phyloP scores from a whole-genome alignment of 768 basidiomycete genomes.

The Pleurotus ostreatus region DNA sequence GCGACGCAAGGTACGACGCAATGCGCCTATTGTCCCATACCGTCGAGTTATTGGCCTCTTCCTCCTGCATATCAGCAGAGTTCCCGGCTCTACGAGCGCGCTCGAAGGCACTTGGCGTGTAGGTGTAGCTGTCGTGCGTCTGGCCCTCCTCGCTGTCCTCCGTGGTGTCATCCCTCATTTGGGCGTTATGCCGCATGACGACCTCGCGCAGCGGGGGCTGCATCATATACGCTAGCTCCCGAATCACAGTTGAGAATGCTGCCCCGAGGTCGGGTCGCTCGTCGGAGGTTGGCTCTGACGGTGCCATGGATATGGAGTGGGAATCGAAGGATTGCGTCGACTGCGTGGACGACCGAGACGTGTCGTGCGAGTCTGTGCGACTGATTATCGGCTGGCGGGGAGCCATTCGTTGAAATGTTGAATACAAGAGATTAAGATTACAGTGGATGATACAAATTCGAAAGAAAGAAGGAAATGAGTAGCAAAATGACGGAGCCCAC shows the following conservation, averaged over 20 bases:
- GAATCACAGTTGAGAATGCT: constrained; percentile 64
- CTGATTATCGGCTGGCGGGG: constrained; percentile 3
- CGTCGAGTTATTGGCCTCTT: constrained; percentile 41
- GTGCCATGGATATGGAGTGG: constrained; percentile 1
- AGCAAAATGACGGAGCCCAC: no score
- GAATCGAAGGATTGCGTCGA: constrained; percentile 2
- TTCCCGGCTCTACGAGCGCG: background rate
- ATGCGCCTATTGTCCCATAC: constrained; percentile 63
- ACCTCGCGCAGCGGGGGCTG: constrained; percentile 5
- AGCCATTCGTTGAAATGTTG: background rate
- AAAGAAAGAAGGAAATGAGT: background rate
- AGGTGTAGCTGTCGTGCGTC: constrained; percentile 11
- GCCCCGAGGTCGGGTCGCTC: constrained; percentile 66
- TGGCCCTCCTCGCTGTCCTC: background rate
- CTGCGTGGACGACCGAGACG: constrained; percentile 4
- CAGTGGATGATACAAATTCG: background rate
- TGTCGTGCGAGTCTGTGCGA: constrained; percentile 5
- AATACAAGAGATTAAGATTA: background rate
- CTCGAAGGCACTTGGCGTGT: constrained; percentile 11
- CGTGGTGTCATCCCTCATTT: background rate
- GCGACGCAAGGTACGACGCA: constrained; percentile 47
- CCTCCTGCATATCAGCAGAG: constrained; percentile 6
- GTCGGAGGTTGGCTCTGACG: constrained; percentile 52
- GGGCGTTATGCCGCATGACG: constrained; percentile 4
- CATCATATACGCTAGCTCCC: constrained; percentile 41